phyloP scores from a whole-genome alignment of 805 yeast genomes.

The Yamadazyma laniorum region DNA sequence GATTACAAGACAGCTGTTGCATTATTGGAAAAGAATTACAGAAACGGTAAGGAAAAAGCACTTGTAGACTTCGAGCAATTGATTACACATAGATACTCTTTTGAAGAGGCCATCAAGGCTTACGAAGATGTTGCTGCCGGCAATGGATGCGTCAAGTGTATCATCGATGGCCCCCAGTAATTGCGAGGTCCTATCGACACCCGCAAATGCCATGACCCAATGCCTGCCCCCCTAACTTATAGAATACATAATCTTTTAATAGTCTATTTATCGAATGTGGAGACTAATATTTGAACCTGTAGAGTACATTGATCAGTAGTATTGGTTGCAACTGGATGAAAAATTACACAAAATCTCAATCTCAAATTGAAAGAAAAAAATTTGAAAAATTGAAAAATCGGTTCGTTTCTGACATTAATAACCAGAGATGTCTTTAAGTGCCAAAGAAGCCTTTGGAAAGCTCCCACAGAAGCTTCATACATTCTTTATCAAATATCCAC shows the following conservation, averaged over 20 bases:
- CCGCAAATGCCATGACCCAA: no score
- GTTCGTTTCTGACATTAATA: no score
- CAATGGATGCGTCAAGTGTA: conserved; percentile 68
- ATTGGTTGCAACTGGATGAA: background rate
- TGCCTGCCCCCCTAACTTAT: background rate
- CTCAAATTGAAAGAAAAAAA: conserved; percentile 1
- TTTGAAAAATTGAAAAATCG: conserved; percentile 5
- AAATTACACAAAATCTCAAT: conserved; percentile 1
- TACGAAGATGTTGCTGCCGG: conserved; percentile 69
- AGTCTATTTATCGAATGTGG: conserved; percentile 8
- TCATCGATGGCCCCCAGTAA: conserved; percentile 76
- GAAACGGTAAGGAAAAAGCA: conserved; percentile 38
- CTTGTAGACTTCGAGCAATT: conserved; percentile 61
- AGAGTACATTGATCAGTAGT: background rate
- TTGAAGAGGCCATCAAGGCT: conserved; percentile 73
- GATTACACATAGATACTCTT: conserved; percentile 71
- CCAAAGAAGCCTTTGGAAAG: conserved; percentile 49
- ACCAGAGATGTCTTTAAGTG: conserved; percentile 26
- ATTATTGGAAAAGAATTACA: conserved; percentile 57
- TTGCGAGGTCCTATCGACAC: no score
- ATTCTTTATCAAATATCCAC: conserved; percentile 83
- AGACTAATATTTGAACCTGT: conserved; percentile 1
- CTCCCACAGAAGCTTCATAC: conserved; percentile 69
- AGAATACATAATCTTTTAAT: conserved; percentile 6
- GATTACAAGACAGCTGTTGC: conserved; percentile 74